Base-by-base conservation (phyloP, 345 rosid species). In the Conringia planisiliqua region DNA sequence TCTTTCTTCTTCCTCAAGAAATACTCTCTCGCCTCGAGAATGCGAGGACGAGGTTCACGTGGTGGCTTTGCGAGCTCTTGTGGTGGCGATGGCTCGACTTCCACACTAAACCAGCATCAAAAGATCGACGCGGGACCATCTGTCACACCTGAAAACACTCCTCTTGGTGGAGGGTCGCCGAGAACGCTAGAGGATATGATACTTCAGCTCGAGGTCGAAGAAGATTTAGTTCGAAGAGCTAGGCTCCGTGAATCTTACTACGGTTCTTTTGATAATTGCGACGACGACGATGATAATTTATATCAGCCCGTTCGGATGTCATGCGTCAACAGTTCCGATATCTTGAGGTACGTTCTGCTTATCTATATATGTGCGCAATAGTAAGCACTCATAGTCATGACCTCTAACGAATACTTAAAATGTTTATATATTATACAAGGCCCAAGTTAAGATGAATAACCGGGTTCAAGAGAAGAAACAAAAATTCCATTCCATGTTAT, bases 181-280 rank as follows among this genome's bases (percentile, higher is more conserved):
- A 61, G 13, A 68, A 93, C 96, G 1, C 64, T 93, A 33, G 98
- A 91, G 80, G 89, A 93, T 67, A 88, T 93, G 98, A 89, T 93
- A 66, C 32, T 88, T 70, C 92, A 86, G 80, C 82, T 93, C 5
- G 94, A 93, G 75, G 54, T 87, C 6, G 98, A 93, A 74, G 98
- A 93, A 75, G 94, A 88, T 64, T 22, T 79, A 2, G 87, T 89
- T 24, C 80, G 90, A 33, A 84, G 82, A 61, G 79, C 82, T 29
- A 83, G 87, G 77, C 72, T 82, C 4, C 60, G 72, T 6, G 80
- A 70, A 4, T 75, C 73, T 42, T 56, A 29, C 56, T 42, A 33
- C 59, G 79, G 80, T 3, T 51, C 76, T 51, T 78, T 52, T 42
- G 69, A 75, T 39, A 14, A 60, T 5, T 38, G 11, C 43, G 67